Evolutionary conservation across 345 rosid genomes (phyloP).

Genomic region (Bretschneidera sinensis): DNA sequence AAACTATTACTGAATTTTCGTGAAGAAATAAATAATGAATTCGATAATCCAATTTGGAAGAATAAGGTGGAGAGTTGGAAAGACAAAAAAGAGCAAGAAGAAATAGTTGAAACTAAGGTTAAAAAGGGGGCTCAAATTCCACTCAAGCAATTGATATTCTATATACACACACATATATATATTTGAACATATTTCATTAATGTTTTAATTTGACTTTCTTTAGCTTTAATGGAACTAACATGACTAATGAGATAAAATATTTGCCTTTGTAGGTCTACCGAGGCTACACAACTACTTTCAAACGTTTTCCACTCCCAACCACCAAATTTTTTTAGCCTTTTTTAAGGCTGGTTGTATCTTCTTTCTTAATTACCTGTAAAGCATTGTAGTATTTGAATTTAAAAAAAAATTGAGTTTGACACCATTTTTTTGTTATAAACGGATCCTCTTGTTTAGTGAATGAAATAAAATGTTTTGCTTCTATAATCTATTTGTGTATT

Average conservation of each 20-base stretch:
- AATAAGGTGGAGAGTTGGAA: conserved; percentile 96
- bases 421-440: too few relatives aligned
- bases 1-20: conserved; percentile 10
- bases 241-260: not conserved
- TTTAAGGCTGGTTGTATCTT: too few relatives aligned
- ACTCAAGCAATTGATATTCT: too few relatives aligned
- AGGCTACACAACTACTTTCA: conserved; percentile 67
- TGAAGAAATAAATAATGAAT: conserved; percentile 77
- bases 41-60: conserved; percentile 94
- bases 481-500: too few relatives aligned
- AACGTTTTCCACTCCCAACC: conserved; percentile 54
- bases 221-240: not conserved
- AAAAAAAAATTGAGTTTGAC: too few relatives aligned
- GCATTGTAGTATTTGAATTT: too few relatives aligned
- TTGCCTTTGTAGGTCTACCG: conserved; percentile 45
- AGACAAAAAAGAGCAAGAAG: conserved; percentile 88
- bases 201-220: conserved; percentile 4
- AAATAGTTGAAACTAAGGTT: conserved; percentile 51
- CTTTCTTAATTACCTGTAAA: too few relatives aligned
- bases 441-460: too few relatives aligned
- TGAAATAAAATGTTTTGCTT: too few relatives aligned
- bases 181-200: too few relatives aligned
- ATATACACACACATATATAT: too few relatives aligned
- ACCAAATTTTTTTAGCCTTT: too few relatives aligned
- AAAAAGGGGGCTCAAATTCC: conserved; percentile 65